Conservation (phyloP, 495 filamentous ascomycete species). For the Talaromyces thailandensis region DNA sequence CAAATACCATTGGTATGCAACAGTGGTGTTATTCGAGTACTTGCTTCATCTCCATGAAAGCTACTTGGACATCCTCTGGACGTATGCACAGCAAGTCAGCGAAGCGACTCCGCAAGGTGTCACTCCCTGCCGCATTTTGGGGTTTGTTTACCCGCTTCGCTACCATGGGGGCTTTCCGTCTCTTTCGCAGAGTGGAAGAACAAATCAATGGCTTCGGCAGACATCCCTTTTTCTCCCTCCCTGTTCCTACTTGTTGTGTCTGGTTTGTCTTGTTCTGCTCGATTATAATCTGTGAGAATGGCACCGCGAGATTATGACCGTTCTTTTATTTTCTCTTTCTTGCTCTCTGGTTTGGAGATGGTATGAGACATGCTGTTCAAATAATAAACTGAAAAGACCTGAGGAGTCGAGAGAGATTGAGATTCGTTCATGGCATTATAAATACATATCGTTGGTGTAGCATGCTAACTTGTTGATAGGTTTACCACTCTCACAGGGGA, state of each 20-base stretch:
- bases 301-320: conserved; percentile 4
- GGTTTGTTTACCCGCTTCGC: conserved; percentile 37
- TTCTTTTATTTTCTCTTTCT: conserved; percentile 3
- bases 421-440: background rate
- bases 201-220: conserved; percentile 41
- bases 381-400: conserved; percentile 52
- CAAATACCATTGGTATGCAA: background rate
- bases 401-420: conserved; percentile 28
- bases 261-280: conserved; percentile 13
- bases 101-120: background rate
- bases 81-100: conserved; percentile 19
- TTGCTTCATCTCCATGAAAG: background rate
- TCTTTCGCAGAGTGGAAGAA: background rate
- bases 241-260: conserved; percentile 5
- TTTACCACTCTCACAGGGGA: background rate
- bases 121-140: conserved; percentile 24
- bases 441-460: background rate
- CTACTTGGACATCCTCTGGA: background rate
- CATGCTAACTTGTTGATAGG: background rate
- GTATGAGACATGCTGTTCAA: conserved; percentile 36
- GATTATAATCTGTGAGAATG: conserved; percentile 5
- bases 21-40: background rate
- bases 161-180: conserved; percentile 27
- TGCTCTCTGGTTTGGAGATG: conserved; percentile 6
- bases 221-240: conserved; percentile 15